phyloP scores from a whole-genome alignment of 768 basidiomycete genomes.

The Leccinum aurantiacum region DNA sequence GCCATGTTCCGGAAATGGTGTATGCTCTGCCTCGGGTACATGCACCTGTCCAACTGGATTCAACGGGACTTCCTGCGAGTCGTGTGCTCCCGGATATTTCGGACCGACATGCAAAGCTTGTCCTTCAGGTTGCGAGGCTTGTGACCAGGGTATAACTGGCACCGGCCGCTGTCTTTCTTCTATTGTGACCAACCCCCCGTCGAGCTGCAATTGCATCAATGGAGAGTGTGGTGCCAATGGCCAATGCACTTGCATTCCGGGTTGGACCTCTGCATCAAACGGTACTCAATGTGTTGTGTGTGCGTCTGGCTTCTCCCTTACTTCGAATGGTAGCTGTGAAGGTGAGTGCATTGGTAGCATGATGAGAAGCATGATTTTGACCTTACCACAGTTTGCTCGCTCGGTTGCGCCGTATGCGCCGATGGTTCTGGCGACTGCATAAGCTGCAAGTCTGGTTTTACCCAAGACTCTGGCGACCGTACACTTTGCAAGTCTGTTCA shows the following conservation, averaged over 20 bases:
- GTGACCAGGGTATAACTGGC: constrained; percentile 80
- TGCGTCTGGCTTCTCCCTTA: constrained; percentile 71
- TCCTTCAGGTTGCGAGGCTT: constrained; percentile 63
- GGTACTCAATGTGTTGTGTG: constrained; percentile 80
- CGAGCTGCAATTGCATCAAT: constrained; percentile 80
- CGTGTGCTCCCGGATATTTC: constrained; percentile 73
- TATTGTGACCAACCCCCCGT: constrained; percentile 49
- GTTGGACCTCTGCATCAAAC: constrained; percentile 69
- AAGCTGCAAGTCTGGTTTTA: constrained; percentile 69
- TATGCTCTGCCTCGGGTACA: constrained; percentile 68
- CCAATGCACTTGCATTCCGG: constrained; percentile 73
- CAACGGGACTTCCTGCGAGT: constrained; percentile 76
- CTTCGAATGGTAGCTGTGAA: constrained; percentile 69
- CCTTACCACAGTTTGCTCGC: constrained; percentile 55
- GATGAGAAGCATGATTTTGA: constrained; percentile 2
- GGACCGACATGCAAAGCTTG: constrained; percentile 72
- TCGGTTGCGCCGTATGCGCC: constrained; percentile 72
- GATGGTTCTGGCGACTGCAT: constrained; percentile 68
- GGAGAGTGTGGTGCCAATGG: constrained; percentile 70
- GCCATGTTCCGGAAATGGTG: constrained; percentile 68
- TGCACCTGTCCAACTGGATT: constrained; percentile 77
- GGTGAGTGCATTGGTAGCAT: constrained; percentile 38
- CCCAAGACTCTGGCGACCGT: constrained; percentile 60
- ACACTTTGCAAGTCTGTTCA: constrained; percentile 62
- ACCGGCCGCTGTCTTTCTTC: constrained; percentile 67